Conservation (phyloP, 495 filamentous ascomycete species). For the Corynascus novoguineensis region DNA sequence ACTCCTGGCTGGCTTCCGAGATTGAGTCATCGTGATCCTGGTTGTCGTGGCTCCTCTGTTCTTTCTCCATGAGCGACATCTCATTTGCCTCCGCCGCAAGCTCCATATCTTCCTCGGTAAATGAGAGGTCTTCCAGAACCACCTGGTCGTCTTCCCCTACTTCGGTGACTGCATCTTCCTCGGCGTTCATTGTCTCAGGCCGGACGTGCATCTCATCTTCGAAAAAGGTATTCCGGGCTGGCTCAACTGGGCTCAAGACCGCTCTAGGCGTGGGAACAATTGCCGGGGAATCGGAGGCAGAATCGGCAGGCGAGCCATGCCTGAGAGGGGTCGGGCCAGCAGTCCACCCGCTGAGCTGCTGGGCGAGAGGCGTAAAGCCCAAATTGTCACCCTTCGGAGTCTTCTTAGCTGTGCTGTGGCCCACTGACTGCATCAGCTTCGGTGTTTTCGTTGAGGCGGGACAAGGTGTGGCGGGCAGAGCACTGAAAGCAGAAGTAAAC, state of each 20-base stretch:
- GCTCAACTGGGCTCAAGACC: slow-evolving; percentile 18
- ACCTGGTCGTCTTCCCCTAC: slow-evolving; percentile 18
- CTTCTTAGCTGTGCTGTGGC: slow-evolving; percentile 23
- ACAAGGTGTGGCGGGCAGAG: slow-evolving; percentile 32
- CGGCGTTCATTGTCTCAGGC: slow-evolving; percentile 25
- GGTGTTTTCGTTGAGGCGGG: slow-evolving; percentile 29
- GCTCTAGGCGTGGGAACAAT: background rate
- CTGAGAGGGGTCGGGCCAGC: slow-evolving; percentile 43
- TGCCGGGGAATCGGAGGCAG: background rate
- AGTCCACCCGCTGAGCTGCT: slow-evolving; percentile 56
- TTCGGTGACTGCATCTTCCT: slow-evolving; percentile 29
- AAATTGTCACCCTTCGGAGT: slow-evolving; percentile 23
- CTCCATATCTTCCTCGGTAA: slow-evolving; percentile 43
- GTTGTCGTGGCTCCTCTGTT: slow-evolving; percentile 19
- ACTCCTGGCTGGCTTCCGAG: slow-evolving; percentile 57
- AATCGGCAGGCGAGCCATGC: slow-evolving; percentile 21
- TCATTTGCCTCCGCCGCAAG: slow-evolving; percentile 47
- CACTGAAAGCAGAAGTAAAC: slow-evolving; percentile 20
- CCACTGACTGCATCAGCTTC: slow-evolving; percentile 9
- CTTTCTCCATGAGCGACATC: slow-evolving; percentile 46
- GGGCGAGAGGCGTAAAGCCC: slow-evolving; percentile 58
- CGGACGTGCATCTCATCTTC: slow-evolving; percentile 54
- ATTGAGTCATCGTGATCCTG: slow-evolving; percentile 40
- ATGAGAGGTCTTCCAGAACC: slow-evolving; percentile 33
- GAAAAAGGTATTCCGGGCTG: slow-evolving; percentile 45